Conservation (phyloP, 2,329 filamentous ascomycete genomes). For the Aureobasidium sp. region DNA sequence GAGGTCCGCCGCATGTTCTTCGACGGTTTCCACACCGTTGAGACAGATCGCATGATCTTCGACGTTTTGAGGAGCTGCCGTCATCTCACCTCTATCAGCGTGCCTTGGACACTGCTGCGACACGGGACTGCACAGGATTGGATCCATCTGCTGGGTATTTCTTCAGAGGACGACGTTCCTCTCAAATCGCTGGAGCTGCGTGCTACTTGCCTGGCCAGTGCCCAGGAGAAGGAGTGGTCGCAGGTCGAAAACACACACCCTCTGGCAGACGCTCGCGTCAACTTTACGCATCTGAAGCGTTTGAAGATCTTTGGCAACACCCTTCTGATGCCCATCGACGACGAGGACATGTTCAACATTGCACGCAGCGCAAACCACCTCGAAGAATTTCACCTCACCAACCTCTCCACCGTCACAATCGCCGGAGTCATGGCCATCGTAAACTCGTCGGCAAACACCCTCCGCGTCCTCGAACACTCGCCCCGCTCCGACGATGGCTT, state of each 20-base stretch:
- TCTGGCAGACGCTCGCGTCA: conserved; percentile 34
- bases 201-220: conserved; percentile 39
- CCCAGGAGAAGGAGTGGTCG: conserved; percentile 34
- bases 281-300: conserved; percentile 41
- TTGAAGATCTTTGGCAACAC: conserved; percentile 49
- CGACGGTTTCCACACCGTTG: conserved; percentile 44
- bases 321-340: conserved; percentile 42
- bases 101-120: conserved; percentile 46
- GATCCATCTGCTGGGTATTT: conserved; percentile 38
- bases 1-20: conserved; percentile 47
- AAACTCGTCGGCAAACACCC: conserved; percentile 38
- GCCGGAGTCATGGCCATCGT: conserved; percentile 45
- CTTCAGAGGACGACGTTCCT: conserved; percentile 29
- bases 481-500: conserved; percentile 45
- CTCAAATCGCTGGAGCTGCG: conserved; percentile 44
- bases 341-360: conserved; percentile 41
- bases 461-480: conserved; percentile 45
- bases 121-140: conserved; percentile 41
- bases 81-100: conserved; percentile 39
- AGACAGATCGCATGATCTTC: conserved; percentile 43
- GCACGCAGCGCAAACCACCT: conserved; percentile 43
- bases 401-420: conserved; percentile 44
- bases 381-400: conserved; percentile 45
- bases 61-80: conserved; percentile 39
- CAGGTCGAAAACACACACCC: conserved; percentile 34